These are phyloP conservation scores for Candida namnaoensis DNA, from an alignment of 805 yeast species.

Conservation along the genomic window DNA sequence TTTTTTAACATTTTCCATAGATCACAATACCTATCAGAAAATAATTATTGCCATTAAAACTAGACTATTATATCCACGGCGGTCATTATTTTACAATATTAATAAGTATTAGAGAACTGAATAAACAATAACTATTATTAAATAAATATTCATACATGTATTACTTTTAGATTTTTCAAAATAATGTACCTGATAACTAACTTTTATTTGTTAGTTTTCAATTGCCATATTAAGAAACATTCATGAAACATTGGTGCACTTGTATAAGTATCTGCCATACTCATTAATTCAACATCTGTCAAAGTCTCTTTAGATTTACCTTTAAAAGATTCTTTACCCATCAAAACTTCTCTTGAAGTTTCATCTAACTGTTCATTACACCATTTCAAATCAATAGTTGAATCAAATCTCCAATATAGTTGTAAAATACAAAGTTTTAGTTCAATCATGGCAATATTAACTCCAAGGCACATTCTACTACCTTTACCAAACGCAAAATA, in stretches of 20 bases:
- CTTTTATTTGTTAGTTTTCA: no score
- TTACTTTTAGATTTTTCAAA: no score
- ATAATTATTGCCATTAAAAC: no score
- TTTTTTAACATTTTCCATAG: no score
- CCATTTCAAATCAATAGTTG: not conserved
- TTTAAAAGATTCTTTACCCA: not conserved
- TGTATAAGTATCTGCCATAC: not conserved
- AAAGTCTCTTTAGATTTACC: not conserved
- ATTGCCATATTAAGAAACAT: not conserved
- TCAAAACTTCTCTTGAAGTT: not conserved
- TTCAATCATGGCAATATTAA: not conserved
- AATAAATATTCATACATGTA: no score
- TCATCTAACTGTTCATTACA: not conserved
- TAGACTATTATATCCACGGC: no score
- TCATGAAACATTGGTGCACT: not conserved
- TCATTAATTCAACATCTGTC: not conserved
- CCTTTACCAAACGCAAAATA: not conserved
- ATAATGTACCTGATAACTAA: no score
- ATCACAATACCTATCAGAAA: no score
- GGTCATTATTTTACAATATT: no score
- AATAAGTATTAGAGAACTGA: no score
- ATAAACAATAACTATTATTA: no score
- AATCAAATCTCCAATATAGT: not conserved
- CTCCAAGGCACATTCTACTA: not conserved
- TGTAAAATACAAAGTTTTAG: not conserved